Evolutionary conservation across 2,329 filamentous ascomycete genomes (phyloP).

Genomic region (Leptographium wingfieldii): DNA sequence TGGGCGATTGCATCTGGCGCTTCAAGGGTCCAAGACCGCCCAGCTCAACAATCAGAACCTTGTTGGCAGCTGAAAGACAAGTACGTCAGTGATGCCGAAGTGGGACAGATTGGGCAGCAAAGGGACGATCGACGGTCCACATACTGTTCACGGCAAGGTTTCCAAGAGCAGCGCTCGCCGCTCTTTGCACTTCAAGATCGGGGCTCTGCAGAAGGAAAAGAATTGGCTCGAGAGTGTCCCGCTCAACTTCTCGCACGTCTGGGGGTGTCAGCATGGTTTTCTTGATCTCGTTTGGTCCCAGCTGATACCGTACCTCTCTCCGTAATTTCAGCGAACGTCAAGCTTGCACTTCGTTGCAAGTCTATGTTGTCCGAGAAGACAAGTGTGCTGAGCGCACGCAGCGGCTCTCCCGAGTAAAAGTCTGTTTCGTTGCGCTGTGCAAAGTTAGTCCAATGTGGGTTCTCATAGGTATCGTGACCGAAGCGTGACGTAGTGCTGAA

Average conservation of each 20-base stretch:
- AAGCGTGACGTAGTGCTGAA: neutral
- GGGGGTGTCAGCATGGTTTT: neutral
- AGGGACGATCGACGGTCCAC: conserved; percentile 17
- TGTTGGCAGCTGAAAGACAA: conserved; percentile 67
- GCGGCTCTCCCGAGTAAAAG: conserved; percentile 93
- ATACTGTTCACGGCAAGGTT: conserved; percentile 95
- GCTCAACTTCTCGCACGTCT: conserved; percentile 96
- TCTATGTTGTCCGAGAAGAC: conserved; percentile 99
- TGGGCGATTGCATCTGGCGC: conserved; percentile 94
- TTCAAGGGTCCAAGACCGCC: conserved; percentile 86
- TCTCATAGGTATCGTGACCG: neutral
- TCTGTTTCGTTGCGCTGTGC: conserved; percentile 83
- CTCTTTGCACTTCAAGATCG: conserved; percentile 93
- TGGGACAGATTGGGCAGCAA: neutral
- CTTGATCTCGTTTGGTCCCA: neutral
- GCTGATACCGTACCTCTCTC: conserved; percentile 62
- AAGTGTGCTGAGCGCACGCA: conserved; percentile 84
- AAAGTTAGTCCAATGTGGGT: neutral
- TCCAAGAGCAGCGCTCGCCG: conserved; percentile 87
- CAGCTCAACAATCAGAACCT: conserved; percentile 87
- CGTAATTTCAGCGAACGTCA: conserved; percentile 98
- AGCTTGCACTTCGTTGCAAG: conserved; percentile 87
- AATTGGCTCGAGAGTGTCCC: conserved; percentile 90
- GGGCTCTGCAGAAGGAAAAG: conserved; percentile 87
- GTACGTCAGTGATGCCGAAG: neutral